A percentile compares a stretch with the other conserved stretches of the same genome.
These are phyloP conservation scores for Pythium aquatile DNA, from an alignment of 352 stramenopile genomes.

Conservation along the genomic window DNA sequence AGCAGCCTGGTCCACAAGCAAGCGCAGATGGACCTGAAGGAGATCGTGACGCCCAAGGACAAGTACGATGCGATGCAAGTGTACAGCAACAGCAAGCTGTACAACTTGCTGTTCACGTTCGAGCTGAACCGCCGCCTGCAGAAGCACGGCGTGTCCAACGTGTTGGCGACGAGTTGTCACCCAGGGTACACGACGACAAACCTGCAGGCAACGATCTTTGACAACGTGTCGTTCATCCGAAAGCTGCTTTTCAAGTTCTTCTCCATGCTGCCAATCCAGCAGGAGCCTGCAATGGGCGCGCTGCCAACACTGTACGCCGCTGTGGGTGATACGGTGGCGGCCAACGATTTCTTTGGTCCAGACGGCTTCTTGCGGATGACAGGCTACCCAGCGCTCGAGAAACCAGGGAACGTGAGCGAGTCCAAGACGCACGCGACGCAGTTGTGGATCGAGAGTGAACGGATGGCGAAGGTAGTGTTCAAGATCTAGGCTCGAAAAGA, in stretches of 20 bases:
- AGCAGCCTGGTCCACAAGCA: background rate
- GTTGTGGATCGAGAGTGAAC: constrained; percentile 39
- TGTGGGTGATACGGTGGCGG: constrained; percentile 28
- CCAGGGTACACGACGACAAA: constrained; percentile 39
- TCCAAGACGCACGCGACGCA: constrained; percentile 34
- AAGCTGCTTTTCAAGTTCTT: constrained; percentile 31
- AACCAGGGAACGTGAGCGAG: constrained; percentile 29
- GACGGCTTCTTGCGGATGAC: background rate
- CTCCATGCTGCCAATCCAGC: constrained; percentile 34
- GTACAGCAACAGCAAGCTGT: constrained; percentile 37
- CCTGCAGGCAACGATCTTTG: constrained; percentile 27
- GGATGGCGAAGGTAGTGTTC: background rate
- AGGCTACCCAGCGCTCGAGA: constrained; percentile 29
- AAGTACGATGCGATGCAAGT: constrained; percentile 26
- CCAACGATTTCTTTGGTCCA: constrained; percentile 37
- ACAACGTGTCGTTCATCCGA: constrained; percentile 28
- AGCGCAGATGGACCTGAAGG: constrained; percentile 13
- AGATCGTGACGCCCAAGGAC: constrained; percentile 16
- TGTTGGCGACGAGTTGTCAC: constrained; percentile 29
- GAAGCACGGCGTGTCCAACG: constrained; percentile 20
- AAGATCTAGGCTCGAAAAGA: background rate
- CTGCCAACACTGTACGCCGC: constrained; percentile 43
- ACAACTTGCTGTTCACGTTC: constrained; percentile 47
- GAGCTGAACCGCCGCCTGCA: constrained; percentile 43
- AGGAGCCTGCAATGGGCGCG: constrained; percentile 41